Evolutionary conservation across 208 protist genomes (phyloP).

Genomic region (Crithidia sp.): DNA sequence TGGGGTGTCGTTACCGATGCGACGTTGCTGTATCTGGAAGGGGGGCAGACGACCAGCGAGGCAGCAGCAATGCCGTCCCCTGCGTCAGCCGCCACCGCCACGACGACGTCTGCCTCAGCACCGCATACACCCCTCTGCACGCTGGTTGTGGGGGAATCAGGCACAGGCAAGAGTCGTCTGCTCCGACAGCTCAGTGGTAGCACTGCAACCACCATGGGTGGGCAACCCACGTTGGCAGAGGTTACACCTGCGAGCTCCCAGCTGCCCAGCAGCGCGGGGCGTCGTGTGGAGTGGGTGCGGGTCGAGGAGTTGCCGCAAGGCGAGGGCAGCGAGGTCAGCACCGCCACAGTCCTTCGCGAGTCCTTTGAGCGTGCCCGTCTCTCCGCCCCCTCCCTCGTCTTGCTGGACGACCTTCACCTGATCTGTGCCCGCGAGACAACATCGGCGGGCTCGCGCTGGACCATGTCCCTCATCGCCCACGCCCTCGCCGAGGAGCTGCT

Average conservation of each 20-base stretch:
- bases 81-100: background rate
- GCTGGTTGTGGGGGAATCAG: slow-evolving; percentile 51
- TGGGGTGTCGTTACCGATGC: slow-evolving; percentile 40
- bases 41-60: background rate
- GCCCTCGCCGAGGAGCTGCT: slow-evolving; percentile 46
- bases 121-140: slow-evolving; percentile 7
- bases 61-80: background rate
- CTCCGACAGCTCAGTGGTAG: slow-evolving; percentile 13
- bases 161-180: slow-evolving; percentile 52
- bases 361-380: slow-evolving; percentile 92
- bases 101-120: background rate
- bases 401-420: slow-evolving; percentile 65
- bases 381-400: slow-evolving; percentile 75
- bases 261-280: background rate
- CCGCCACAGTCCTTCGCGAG: slow-evolving; percentile 91
- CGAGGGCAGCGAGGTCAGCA: slow-evolving; percentile 47
- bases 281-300: slow-evolving; percentile 30
- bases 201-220: background rate
- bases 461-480: slow-evolving; percentile 44
- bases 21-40: slow-evolving; percentile 25
- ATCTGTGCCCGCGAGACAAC: slow-evolving; percentile 40
- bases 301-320: slow-evolving; percentile 54
- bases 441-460: slow-evolving; percentile 44
- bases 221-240: background rate
- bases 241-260: background rate